These are phyloP conservation scores for Acanthamoeba sp. DNA, from an alignment of 208 protist species.

Conservation along the genomic window DNA sequence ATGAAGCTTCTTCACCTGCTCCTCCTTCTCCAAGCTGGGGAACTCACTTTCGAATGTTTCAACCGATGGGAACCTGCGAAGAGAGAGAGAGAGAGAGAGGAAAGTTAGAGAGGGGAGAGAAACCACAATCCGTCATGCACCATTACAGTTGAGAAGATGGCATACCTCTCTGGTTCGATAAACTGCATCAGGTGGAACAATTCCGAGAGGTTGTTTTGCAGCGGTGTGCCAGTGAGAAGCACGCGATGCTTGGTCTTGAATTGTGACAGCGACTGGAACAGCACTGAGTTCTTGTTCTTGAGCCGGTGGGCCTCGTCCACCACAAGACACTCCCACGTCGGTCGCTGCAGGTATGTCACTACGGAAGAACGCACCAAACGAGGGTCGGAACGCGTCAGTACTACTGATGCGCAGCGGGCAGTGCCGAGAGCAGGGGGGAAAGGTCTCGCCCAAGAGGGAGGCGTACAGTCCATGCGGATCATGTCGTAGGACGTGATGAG, in stretches of 20 bases:
- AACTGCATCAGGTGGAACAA: conserved; percentile 93
- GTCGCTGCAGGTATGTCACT: conserved; percentile 66
- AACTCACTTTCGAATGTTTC: conserved; percentile 71
- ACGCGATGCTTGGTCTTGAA: conserved; percentile 87
- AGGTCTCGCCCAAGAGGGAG: neutral
- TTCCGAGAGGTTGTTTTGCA: conserved; percentile 91
- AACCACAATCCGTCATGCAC: neutral
- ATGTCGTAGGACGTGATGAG: conserved; percentile 94
- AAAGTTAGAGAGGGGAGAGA: no score
- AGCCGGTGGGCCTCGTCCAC: conserved; percentile 95
- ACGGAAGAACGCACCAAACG: neutral
- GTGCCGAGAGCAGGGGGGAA: neutral
- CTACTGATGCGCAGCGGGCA: no score
- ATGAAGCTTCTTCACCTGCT: conserved; percentile 72
- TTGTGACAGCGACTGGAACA: conserved; percentile 85
- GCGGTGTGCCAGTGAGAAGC: conserved; percentile 91
- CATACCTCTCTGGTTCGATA: conserved; percentile 68
- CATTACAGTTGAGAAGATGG: neutral
- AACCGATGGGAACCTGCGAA: conserved; percentile 59
- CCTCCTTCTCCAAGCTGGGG: conserved; percentile 59
- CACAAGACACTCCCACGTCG: conserved; percentile 79
- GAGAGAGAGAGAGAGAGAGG: neutral
- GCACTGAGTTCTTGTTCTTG: conserved; percentile 91
- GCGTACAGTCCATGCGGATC: conserved; percentile 79
- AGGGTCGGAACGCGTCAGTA: neutral